These are phyloP conservation scores for Candida broadrunensis DNA, from an alignment of 805 yeast species.

Conservation along the genomic window DNA sequence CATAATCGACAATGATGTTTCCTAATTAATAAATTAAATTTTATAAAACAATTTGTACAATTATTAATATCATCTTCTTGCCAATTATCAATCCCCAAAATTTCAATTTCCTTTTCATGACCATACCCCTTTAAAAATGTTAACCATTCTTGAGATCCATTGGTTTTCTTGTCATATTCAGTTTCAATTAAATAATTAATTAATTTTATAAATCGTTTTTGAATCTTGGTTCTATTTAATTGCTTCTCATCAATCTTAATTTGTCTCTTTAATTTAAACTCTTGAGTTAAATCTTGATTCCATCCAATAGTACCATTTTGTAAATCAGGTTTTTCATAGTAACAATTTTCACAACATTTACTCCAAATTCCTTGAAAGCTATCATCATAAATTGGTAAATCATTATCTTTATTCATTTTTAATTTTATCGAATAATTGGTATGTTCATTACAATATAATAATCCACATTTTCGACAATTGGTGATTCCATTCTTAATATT, in stretches of 20 bases:
- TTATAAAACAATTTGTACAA: constrained; percentile 63
- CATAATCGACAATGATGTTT: constrained; percentile 93
- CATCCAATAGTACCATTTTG: constrained; percentile 37
- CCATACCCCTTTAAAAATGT: background rate
- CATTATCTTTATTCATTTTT: constrained; percentile 46
- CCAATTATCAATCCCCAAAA: constrained; percentile 60
- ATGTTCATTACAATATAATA: constrained; percentile 65
- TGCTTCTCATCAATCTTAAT: constrained; percentile 45
- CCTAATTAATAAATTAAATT: constrained; percentile 57
- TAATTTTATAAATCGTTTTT: constrained; percentile 56
- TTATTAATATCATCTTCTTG: constrained; percentile 41
- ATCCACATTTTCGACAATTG: constrained; percentile 78
- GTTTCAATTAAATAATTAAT: constrained; percentile 21
- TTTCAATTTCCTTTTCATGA: constrained; percentile 16
- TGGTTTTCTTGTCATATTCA: constrained; percentile 2
- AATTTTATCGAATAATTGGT: constrained; percentile 53
- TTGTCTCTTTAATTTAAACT: constrained; percentile 42
- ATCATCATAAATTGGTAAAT: constrained; percentile 27
- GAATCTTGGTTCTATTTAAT: constrained; percentile 55
- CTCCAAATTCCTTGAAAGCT: constrained; percentile 57
- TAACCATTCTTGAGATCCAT: constrained; percentile 2
- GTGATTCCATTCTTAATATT: constrained; percentile 54
- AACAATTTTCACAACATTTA: constrained; percentile 68
- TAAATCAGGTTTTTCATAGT: constrained; percentile 51
- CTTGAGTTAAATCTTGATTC: constrained; percentile 40